Evolutionary conservation across 495 filamentous ascomycete species (phyloP).

Genomic region (Neurospora discreta): DNA sequence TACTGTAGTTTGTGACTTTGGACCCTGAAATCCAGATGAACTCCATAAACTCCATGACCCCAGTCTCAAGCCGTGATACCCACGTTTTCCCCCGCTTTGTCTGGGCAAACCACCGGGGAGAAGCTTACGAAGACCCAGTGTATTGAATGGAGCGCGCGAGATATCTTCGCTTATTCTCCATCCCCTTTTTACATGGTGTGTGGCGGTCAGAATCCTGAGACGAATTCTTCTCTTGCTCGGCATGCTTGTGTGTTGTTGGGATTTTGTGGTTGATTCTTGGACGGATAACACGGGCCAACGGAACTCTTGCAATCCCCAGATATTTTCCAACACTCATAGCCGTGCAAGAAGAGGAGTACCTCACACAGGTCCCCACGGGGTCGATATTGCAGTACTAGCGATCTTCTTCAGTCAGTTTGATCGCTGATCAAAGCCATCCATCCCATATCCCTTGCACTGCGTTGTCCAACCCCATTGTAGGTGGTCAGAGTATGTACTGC

Average conservation of each 20-base stretch:
- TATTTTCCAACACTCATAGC: not conserved
- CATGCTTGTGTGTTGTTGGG: not conserved
- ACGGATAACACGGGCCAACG: not conserved
- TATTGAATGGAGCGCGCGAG: not conserved
- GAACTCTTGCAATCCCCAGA: not conserved
- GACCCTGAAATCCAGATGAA: not conserved
- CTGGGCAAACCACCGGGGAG: not conserved
- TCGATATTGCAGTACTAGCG: not conserved
- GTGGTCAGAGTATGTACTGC: not conserved
- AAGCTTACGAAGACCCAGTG: not conserved
- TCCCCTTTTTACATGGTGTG: not conserved
- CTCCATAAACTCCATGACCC: not conserved
- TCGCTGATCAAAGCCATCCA: not conserved
- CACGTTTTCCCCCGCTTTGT: not conserved
- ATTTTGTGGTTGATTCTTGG: not conserved
- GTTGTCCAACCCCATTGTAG: not conserved
- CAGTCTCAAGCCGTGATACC: not conserved
- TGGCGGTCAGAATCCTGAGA: not conserved
- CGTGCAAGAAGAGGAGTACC: not conserved
- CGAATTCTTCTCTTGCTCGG: not conserved
- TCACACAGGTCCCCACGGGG: not conserved
- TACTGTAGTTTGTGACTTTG: not conserved
- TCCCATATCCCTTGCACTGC: not conserved
- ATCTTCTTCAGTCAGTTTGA: not conserved
- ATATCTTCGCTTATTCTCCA: not conserved